Conservation (phyloP, 1,284 basidiomycete genomes). For the Ganoderma multipileum region DNA sequence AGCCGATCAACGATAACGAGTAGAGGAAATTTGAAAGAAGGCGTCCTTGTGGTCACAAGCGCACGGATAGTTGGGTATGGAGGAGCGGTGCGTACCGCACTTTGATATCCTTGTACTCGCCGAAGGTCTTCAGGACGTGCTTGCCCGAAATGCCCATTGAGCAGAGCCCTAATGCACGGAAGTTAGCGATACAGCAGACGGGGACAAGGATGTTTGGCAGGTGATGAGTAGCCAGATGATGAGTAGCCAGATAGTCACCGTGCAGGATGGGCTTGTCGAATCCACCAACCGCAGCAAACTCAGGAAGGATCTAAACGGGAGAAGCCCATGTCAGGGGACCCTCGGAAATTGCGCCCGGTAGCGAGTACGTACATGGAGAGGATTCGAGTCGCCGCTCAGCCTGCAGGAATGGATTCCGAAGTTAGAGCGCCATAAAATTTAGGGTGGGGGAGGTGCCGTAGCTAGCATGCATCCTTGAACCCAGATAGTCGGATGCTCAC, state of each 20-base stretch:
- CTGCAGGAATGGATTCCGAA: slow-evolving; percentile 43
- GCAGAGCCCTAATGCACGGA: slow-evolving; percentile 71
- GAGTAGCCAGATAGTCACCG: slow-evolving; percentile 45
- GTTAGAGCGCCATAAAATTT: neutral
- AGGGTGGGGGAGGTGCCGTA: neutral
- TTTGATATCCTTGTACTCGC: slow-evolving; percentile 93
- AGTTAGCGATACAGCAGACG: slow-evolving; percentile 3
- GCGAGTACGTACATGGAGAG: slow-evolving; percentile 75
- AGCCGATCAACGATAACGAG: neutral
- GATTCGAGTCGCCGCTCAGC: slow-evolving; percentile 91
- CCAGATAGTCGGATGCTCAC: slow-evolving; percentile 46
- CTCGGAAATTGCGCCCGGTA: neutral
- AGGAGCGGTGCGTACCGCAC: slow-evolving; percentile 69
- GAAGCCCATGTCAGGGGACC: slow-evolving; percentile 10
- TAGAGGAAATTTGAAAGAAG: neutral
- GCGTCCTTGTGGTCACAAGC: neutral
- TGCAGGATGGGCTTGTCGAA: slow-evolving; percentile 91
- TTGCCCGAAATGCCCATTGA: slow-evolving; percentile 96
- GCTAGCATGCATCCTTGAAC: neutral
- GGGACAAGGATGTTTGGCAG: neutral
- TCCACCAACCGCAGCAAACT: slow-evolving; percentile 93
- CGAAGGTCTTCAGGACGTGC: slow-evolving; percentile 89
- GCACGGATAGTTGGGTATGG: neutral
- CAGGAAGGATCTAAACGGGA: slow-evolving; percentile 80
- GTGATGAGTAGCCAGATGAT: neutral